Evolutionary conservation across 1,284 basidiomycete species (phyloP), one percentile per base, ranked within the genome.

Genomic region (Trichosporon ovoides): DNA sequence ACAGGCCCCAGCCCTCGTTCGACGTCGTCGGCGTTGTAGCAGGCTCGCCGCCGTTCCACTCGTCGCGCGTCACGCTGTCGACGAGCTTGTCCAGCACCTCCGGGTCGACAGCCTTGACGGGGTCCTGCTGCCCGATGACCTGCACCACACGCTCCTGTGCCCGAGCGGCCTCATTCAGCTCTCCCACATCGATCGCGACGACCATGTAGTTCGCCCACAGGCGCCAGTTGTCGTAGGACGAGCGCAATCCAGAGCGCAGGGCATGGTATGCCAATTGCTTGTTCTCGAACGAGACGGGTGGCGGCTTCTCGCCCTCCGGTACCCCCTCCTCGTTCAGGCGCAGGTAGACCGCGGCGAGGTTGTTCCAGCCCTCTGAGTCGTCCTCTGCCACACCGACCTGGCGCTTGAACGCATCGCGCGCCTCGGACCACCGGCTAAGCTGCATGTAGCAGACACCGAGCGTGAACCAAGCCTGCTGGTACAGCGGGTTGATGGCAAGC

Each of bases 141-240:
- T 95, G 90, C 34, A 96, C 84, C 31, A 97, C 82, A 6, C 92
- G 86, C 0, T 83, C 82, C 50, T 93, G 81, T 0, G 94, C 94
- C 22, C 90, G 86, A 54, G 85, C 86, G 0, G 92, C 88, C 73
- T 99, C 95, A 9, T 85, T 80, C 46, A 97, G 82, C 75, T 97
- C 89, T 7, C 94, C 95, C 14, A 97, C 88, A 68, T 98, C 92
- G 75, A 97, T 82, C 7, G 90, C 84, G 36, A 98, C 87, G 66
- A 97, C 81, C 88, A 94, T 95, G 80, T 94, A 98, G 79, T 99
- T 99, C 66, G 83, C 83, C 96, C 96, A 99, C 85, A 99, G 94
- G 16, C 91, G 84, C 95, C 95, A 98, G 70, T 94, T 94, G 54
- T 92, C 87, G 75, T 91, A 89, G 53, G 84, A 83, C 71, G 84